Evolutionary conservation across 139 green algal genomes (phyloP).

Genomic region (Astrephomene gubernaculifera): DNA sequence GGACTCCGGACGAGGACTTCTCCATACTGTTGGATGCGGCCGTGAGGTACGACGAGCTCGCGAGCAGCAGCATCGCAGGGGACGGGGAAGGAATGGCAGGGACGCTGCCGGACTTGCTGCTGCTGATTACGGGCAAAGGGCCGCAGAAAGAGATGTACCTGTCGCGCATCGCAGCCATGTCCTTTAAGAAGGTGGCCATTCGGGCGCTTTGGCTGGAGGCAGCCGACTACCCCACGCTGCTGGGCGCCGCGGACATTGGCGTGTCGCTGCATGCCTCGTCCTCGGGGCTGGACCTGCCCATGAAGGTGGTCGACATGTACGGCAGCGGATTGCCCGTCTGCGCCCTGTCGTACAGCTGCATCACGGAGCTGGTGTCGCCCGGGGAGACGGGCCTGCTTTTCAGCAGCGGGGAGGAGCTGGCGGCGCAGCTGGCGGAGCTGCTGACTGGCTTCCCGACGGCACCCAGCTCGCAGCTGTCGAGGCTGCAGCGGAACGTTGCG

Average conservation of each 20-base stretch:
- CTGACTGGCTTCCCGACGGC: conserved; percentile 60
- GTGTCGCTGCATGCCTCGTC: conserved; percentile 94
- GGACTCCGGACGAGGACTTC: conserved; percentile 99
- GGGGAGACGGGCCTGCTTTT: conserved; percentile 90
- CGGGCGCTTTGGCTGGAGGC: conserved; percentile 90
- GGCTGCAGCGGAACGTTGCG: conserved; percentile 49
- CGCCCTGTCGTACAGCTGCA: conserved; percentile 85
- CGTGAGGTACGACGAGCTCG: conserved; percentile 49
- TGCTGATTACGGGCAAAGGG: conserved; percentile 87
- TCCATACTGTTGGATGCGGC: conserved; percentile 87
- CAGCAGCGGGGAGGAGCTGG: conserved; percentile 67
- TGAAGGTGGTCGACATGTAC: conserved; percentile 99
- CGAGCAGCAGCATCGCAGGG: not conserved
- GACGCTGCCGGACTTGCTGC: conserved; percentile 62
- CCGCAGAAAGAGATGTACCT: conserved; percentile 84
- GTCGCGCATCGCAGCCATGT: conserved; percentile 65
- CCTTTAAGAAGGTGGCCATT: conserved; percentile 85
- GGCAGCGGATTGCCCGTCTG: conserved; percentile 92
- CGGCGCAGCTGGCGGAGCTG: conserved; percentile 65
- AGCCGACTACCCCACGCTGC: conserved; percentile 91
- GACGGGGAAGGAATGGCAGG: not conserved
- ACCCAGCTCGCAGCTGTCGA: conserved; percentile 24
- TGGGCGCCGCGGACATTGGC: conserved; percentile 92
- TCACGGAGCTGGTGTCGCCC: conserved; percentile 84
- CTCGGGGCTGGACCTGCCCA: conserved; percentile 95